phyloP scores from a whole-genome alignment of 2,329 filamentous ascomycete species.

The Biscogniauxia marginata region DNA sequence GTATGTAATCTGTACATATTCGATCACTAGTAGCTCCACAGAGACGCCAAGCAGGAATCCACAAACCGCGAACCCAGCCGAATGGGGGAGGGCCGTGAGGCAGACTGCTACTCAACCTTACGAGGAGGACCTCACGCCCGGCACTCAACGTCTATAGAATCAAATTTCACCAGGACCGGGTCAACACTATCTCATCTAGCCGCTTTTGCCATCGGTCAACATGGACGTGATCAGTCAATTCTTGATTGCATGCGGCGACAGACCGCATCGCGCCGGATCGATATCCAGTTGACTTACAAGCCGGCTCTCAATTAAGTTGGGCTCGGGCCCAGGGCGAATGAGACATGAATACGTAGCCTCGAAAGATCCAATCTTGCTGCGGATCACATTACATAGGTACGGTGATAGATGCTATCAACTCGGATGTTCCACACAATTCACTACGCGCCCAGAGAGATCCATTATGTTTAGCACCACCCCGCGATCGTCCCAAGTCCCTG shows the following conservation, averaged over 20 bases:
- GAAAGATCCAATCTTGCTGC: background rate
- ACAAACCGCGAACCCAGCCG: background rate
- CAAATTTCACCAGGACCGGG: background rate
- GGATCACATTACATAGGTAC: background rate
- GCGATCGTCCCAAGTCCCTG: background rate
- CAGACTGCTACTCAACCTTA: background rate
- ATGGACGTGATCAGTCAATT: background rate
- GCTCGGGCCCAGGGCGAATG: background rate
- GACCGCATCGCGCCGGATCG: background rate
- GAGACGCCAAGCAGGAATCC: background rate
- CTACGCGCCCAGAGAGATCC: too few species aligned
- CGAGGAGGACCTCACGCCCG: background rate
- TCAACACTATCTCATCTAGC: background rate
- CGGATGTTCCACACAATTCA: background rate
- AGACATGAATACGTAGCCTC: background rate
- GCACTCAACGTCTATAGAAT: background rate
- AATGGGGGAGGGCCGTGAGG: background rate
- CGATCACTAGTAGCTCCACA: background rate
- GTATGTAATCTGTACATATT: background rate
- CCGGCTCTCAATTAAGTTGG: background rate
- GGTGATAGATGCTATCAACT: background rate
- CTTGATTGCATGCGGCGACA: background rate
- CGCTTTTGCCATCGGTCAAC: background rate
- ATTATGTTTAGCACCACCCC: too few species aligned
- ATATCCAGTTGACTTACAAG: background rate